A percentile compares a stretch with the other conserved stretches of the same genome.
phyloP scores from a whole-genome alignment of 495 filamentous ascomycete genomes.

The Hypoxylon lenormandii region DNA sequence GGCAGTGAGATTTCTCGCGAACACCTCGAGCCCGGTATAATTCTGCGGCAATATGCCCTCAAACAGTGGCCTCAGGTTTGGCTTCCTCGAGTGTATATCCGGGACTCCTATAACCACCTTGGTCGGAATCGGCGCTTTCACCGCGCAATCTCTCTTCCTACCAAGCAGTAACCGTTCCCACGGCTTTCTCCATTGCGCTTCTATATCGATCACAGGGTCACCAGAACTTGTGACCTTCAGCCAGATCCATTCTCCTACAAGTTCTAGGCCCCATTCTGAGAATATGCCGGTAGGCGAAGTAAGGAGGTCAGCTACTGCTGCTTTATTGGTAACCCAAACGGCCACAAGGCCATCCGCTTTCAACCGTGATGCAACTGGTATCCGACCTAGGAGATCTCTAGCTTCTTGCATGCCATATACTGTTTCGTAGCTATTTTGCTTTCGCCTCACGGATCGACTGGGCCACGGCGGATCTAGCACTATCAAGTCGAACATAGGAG shows the following conservation, averaged over 20 bases:
- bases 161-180: slow-evolving; percentile 87
- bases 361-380: slow-evolving; percentile 70
- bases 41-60: slow-evolving; percentile 57
- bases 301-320: slow-evolving; percentile 68
- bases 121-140: slow-evolving; percentile 52
- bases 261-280: slow-evolving; percentile 69
- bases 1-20: slow-evolving; percentile 84
- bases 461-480: slow-evolving; percentile 95
- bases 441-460: slow-evolving; percentile 83
- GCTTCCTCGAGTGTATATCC: slow-evolving; percentile 92
- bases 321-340: slow-evolving; percentile 90
- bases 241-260: slow-evolving; percentile 91
- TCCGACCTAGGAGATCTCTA: slow-evolving; percentile 58
- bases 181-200: slow-evolving; percentile 80
- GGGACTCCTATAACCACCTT: slow-evolving; percentile 82
- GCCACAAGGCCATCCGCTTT: slow-evolving; percentile 69
- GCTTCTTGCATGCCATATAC: slow-evolving; percentile 57
- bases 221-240: slow-evolving; percentile 81
- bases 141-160: slow-evolving; percentile 49
- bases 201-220: slow-evolving; percentile 74
- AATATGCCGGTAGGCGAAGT: slow-evolving; percentile 67
- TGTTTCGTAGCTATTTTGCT: slow-evolving; percentile 71
- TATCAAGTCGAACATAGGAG: slow-evolving; percentile 77
- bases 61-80: slow-evolving; percentile 64
- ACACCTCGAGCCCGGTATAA: slow-evolving; percentile 83